Base-by-base conservation (phyloP, 345 rosid genomes). In the Sonneratia caseolaris region DNA sequence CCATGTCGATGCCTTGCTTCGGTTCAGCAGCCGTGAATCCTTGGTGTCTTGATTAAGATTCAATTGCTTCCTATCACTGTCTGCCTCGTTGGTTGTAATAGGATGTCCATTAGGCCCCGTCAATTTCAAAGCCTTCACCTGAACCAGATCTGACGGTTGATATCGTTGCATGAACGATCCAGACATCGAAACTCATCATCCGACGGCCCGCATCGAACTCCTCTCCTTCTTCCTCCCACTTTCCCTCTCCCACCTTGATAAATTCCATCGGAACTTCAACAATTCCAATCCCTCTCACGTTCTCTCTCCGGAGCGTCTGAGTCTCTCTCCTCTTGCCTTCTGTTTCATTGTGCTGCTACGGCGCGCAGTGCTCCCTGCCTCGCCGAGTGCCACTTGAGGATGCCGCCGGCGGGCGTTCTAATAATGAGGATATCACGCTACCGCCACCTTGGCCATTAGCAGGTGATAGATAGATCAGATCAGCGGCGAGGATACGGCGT, bases 361-460 rank as follows among this genome's bases (percentile, higher is more conserved):
- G 37, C 72, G 64, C 59, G 64, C 73, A 10, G 59, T 76, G 83
- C 79, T 84, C 70, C 77, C 78, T 11, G 11, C 35, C 37, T 61
- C 22, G 24, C 32, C 19, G 37, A 10, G 66, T 12, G 80, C 72
- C 75, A 73, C 76, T 75, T 74, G 80, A 76, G 74, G 75, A 85
- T 87, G 92, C 79, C 71, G 79, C 83, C 83, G 81, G 78, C 74
- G 69, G 66, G 74, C 68, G 62, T 76, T 57, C 68, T 84, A 61
- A 81, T 80, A 61, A 79, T 84, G 76, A 81, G 85, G 76, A 81
- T 89, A 78, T 85, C 83, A 21, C 79, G 91, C 67, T 89, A 85
- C 67, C 80, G 89, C 87, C 65, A 72, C 72, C 53, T 38, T 36
- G 72, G 78, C 67, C 71, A 55, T 45, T 72, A 51, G 35, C 38